Evolutionary conservation across 345 rosid species (phyloP).

Genomic region (Angophora floribunda): DNA sequence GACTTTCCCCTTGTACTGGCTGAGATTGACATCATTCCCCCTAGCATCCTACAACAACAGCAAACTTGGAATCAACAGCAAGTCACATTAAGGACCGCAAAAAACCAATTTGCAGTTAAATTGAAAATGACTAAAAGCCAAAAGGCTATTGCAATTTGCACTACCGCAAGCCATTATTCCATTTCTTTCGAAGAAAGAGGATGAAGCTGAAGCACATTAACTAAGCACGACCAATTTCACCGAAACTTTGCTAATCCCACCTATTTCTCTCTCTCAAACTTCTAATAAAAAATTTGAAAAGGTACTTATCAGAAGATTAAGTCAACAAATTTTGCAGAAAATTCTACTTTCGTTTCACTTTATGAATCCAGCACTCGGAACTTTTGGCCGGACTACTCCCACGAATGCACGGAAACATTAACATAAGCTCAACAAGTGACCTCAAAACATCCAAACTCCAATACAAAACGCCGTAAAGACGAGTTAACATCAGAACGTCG

Average conservation of each 20-base stretch:
- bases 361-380: not conserved
- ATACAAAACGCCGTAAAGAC: too few species aligned
- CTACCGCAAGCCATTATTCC: not conserved
- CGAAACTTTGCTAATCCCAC: not conserved
- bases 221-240: not conserved
- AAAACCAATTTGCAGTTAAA: not conserved
- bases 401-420: not conserved
- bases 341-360: not conserved
- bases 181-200: not conserved
- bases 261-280: not conserved
- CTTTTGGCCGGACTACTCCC: not conserved
- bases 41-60: constrained; percentile 47
- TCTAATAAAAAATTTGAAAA: not conserved
- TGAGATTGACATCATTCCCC: constrained; percentile 62
- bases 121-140: not conserved
- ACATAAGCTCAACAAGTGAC: too few species aligned
- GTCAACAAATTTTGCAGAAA: not conserved
- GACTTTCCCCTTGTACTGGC: constrained; percentile 72
- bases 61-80: not conserved
- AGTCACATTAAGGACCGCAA: not conserved
- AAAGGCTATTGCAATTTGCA: not conserved
- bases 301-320: not conserved
- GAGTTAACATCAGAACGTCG: not conserved
- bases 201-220: not conserved
- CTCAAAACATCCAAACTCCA: not conserved